Evolutionary conservation across 495 filamentous ascomycete species (phyloP), one percentile per base, ranked within the genome.

Genomic region (Thermothielavioides terrestris): DNA sequence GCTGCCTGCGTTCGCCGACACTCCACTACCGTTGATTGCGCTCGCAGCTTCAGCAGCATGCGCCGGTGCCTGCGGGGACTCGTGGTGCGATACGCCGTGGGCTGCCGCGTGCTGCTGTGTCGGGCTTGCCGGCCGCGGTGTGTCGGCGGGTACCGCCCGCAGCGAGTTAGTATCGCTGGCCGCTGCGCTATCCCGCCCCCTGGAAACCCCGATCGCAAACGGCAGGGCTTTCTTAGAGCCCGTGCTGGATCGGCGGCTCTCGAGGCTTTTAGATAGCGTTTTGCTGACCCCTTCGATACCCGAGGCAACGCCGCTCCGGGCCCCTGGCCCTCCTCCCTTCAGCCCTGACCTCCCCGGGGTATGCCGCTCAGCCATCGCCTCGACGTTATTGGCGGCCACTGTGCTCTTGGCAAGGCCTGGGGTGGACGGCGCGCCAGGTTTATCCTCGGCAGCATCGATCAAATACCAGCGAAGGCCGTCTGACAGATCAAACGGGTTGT

Each of bases 381-480:
- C 89, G 31, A 95, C 85, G 44, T 84, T 80, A 42, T 88, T 85
- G n/a, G 84, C 84, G 8, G 88, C 87, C 17, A 96, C 92, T 1
- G 92, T 96, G 58, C 81, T 88, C 64, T 89, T 92, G 12, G 84
- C 84, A 30, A 94, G 70, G 0, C 94, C 90, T 0, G 92, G 89
- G 0, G 89, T 97, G 11, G 82, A 82, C 2, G 92, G 92, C 3
- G 92, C 94, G n/a, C 91, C 92, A 6, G 86, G 79, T 62, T 95
- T 96, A 63, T 97, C 92, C 60, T 99, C 92, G 2, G 77, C 75
- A 0, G 92, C 92, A 61, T 99, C 91, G 9, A 97, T 78, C 2
- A 97, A 78, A 60, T 95, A 97, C 92, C 92, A 99, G 25, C 91
- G 79, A 15, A 99, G 72, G 15, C 92, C 92, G 59, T 99, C 92